phyloP scores from a whole-genome alignment of 1,139 yeast species.

The Hansenula anomala region DNA sequence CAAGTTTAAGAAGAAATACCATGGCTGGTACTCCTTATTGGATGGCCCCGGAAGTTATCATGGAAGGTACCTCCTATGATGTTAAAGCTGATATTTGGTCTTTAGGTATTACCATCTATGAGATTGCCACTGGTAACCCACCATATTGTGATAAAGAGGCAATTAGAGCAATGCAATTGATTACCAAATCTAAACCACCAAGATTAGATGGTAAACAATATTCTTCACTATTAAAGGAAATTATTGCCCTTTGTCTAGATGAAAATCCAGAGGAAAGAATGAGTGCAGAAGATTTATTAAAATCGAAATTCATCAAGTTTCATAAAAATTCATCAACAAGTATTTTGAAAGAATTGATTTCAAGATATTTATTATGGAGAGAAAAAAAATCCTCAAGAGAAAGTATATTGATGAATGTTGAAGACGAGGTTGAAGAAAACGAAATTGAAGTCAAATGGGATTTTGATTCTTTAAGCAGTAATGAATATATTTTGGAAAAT shows the following conservation, averaged over 20 bases:
- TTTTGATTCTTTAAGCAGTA: slow-evolving; percentile 70
- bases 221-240: slow-evolving; percentile 72
- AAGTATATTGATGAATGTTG: slow-evolving; percentile 26
- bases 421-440: slow-evolving; percentile 28
- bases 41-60: slow-evolving; percentile 99
- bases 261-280: slow-evolving; percentile 90
- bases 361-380: slow-evolving; percentile 77
- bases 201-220: slow-evolving; percentile 88
- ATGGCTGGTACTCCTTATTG: slow-evolving; percentile 99
- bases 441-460: slow-evolving; percentile 79
- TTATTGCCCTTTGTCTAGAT: slow-evolving; percentile 86
- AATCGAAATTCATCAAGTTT: slow-evolving; percentile 63
- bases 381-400: slow-evolving; percentile 55
- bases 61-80: slow-evolving; percentile 86
- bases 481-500: slow-evolving; percentile 67
- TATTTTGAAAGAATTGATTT: slow-evolving; percentile 69
- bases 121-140: slow-evolving; percentile 95
- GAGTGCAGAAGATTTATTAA: slow-evolving; percentile 77
- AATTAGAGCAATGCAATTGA: slow-evolving; percentile 88
- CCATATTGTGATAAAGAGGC: slow-evolving; percentile 97
- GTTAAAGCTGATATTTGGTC: slow-evolving; percentile 93
- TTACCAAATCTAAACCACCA: slow-evolving; percentile 91
- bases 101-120: slow-evolving; percentile 88
- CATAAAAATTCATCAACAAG: slow-evolving; percentile 58
- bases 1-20: slow-evolving; percentile 77